These are phyloP conservation scores for Pseudoscleropodium purum DNA, from an alignment of 225 moss, liverwort and hornwort genomes.

Conservation along the genomic window DNA sequence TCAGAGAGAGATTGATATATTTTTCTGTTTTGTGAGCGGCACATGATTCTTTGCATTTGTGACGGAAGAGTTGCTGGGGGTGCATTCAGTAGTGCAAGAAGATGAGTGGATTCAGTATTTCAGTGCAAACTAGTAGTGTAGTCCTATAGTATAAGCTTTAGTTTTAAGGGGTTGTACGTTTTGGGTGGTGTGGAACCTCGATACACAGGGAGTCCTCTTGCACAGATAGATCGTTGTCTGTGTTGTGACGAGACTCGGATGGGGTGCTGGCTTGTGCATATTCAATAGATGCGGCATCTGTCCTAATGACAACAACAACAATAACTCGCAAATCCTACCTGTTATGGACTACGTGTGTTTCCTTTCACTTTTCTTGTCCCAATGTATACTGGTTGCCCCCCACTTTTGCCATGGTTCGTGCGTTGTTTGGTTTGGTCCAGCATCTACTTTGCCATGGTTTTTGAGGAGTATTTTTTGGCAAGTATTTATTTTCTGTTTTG, in stretches of 20 bases:
- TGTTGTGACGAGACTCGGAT: conserved; percentile 52
- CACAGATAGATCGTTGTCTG: background rate
- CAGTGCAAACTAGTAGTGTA: background rate
- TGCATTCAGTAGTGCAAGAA: background rate
- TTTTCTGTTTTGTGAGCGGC: background rate
- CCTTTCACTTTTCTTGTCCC: background rate
- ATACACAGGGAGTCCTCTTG: conserved; percentile 64
- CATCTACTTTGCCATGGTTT: background rate
- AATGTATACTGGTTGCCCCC: background rate
- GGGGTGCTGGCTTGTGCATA: conserved; percentile 53
- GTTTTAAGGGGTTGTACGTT: conserved; percentile 15
- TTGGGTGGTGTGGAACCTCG: conserved; percentile 29
- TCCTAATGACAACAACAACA: conserved; percentile 20
- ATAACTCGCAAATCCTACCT: background rate
- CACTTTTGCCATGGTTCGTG: background rate
- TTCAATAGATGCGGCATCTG: conserved; percentile 30
- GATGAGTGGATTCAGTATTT: background rate
- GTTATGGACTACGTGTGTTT: conserved; percentile 5
- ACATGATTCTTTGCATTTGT: conserved; percentile 1
- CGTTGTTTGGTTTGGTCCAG: background rate
- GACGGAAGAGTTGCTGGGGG: background rate
- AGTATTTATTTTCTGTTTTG: too few relatives aligned
- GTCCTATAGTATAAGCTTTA: background rate
- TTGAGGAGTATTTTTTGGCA: background rate
- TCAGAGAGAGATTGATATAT: background rate